Conservation (phyloP, 2,329 filamentous ascomycete species). For the Alternaria tenuissima region DNA sequence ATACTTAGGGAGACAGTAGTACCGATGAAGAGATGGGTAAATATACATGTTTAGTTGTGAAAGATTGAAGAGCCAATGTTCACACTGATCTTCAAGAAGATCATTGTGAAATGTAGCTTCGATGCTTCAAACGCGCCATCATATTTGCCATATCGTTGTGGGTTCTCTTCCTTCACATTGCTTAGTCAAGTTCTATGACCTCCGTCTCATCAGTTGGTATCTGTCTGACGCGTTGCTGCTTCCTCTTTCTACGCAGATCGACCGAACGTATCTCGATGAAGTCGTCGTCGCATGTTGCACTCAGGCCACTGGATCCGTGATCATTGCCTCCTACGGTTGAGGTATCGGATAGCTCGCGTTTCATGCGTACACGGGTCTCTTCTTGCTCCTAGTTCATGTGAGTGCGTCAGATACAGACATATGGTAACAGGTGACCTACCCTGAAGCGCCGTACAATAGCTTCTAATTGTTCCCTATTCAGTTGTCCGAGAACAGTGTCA, state of each 20-base stretch:
- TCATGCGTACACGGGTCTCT: conserved; percentile 1
- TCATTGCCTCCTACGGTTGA: conserved; percentile 9
- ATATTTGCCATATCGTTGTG: background rate
- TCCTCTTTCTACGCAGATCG: conserved; percentile 7
- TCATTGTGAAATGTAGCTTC: background rate
- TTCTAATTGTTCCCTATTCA: conserved; percentile 16
- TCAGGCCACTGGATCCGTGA: background rate
- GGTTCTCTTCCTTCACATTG: background rate
- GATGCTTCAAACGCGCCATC: background rate
- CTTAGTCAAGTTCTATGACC: conserved; percentile 12
- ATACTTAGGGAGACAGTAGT: background rate
- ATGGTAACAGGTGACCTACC: background rate
- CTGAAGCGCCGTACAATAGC: conserved; percentile 11
- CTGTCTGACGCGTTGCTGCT: conserved; percentile 5
- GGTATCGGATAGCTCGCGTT: conserved; percentile 11
- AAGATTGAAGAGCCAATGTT: background rate
- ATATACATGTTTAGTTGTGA: background rate
- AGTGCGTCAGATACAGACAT: background rate
- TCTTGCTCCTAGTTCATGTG: conserved; percentile 2
- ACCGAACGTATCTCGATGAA: conserved; percentile 4
- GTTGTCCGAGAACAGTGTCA: conserved; percentile 5
- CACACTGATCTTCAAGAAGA: background rate
- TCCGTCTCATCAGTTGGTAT: conserved; percentile 3
- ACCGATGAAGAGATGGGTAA: background rate
- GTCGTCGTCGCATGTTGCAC: conserved; percentile 1